These are phyloP conservation scores for Russula olivacea DNA, from an alignment of 768 basidiomycete species.

Conservation along the genomic window DNA sequence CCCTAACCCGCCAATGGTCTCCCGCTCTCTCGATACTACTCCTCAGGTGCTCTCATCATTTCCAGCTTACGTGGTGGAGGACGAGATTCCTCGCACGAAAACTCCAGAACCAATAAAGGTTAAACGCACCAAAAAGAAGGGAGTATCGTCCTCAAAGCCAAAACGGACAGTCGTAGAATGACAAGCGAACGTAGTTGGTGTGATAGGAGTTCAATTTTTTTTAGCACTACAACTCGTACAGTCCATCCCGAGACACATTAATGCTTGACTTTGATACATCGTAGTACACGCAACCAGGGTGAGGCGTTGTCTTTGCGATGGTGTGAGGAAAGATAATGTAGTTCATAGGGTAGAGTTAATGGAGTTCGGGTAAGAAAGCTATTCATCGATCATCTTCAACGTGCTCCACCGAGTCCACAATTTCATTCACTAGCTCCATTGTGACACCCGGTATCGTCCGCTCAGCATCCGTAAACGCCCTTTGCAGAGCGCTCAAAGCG, in stretches of 20 bases:
- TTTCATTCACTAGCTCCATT: slow-evolving; percentile 87
- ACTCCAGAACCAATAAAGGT: slow-evolving; percentile 72
- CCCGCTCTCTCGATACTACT: slow-evolving; percentile 14
- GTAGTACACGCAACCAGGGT: slow-evolving; percentile 3
- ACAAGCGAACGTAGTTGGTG: slow-evolving; percentile 19
- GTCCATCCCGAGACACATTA: slow-evolving; percentile 17
- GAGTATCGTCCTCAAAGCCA: slow-evolving; percentile 53
- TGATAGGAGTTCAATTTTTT: slow-evolving; percentile 4
- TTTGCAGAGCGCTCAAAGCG: slow-evolving; percentile 77
- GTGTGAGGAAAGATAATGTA: slow-evolving; percentile 22
- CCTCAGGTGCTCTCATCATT: slow-evolving; percentile 36
- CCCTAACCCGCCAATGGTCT: slow-evolving; percentile 26
- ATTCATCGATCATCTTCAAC: slow-evolving; percentile 68
- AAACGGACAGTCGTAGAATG: slow-evolving; percentile 45
- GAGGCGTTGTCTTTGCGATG: background rate
- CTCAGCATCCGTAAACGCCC: slow-evolving; percentile 94
- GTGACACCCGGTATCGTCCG: slow-evolving; percentile 93
- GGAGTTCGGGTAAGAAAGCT: background rate
- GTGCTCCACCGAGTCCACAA: slow-evolving; percentile 87
- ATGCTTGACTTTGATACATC: slow-evolving; percentile 18
- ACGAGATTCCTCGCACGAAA: slow-evolving; percentile 45
- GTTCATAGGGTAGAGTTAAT: slow-evolving; percentile 1
- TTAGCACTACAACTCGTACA: slow-evolving; percentile 16
- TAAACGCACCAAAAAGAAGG: slow-evolving; percentile 62
- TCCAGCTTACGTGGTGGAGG: slow-evolving; percentile 51